Evolutionary conservation across 768 basidiomycete genomes (phyloP), one percentile per base, ranked within the genome.

Genomic region (Hygrocybe punicea): DNA sequence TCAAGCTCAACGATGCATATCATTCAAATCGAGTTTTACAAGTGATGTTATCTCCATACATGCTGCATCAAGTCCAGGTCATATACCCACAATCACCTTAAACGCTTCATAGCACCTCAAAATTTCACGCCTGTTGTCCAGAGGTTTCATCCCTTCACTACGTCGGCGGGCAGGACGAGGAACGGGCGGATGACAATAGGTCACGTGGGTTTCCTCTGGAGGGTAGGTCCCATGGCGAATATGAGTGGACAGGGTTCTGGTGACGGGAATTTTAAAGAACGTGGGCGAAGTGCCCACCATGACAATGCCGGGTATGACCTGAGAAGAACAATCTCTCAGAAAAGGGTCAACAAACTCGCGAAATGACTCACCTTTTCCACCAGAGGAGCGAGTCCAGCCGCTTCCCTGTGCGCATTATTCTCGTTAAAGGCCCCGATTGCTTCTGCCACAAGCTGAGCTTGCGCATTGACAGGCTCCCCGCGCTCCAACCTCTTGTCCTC

Each of bases 51-150:
- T 42, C 40, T 42, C 40, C 40, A 42, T 42, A 42, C 40, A 42
- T 42, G 40, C 40, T 42, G 40, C 40, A 42, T 42, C 40, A 42
- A 42, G 39, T 42, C 39, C 39, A 42, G 19, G 45, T 47, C 45
- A 47, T 47, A 47, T 23, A 47, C 45, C 45, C 25, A 55, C 54
- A 37, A 55, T 46, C 33, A 24, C 16, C 58, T 70, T 72, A 59
- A 74, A 72, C n/a, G 70, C 71, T 55, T 74, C 67, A 58, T 61
- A 72, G 54, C 71, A 73, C 1, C 16, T 55, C 51, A 71, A 47
- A 24, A 71, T 66, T 19, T 51, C 36, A 3, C 46, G 39, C 55
- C 73, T 60, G 47, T 65, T 70, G 36, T 71, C 68, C 37, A 71
- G 51, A 29, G 70, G 71, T 47, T 66, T 69, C 70, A 72, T 71